Evolutionary conservation across 116 monocot genomes (phyloP), one percentile per base, ranked within the genome.

Genomic region (Trichopus zeylanicus): DNA sequence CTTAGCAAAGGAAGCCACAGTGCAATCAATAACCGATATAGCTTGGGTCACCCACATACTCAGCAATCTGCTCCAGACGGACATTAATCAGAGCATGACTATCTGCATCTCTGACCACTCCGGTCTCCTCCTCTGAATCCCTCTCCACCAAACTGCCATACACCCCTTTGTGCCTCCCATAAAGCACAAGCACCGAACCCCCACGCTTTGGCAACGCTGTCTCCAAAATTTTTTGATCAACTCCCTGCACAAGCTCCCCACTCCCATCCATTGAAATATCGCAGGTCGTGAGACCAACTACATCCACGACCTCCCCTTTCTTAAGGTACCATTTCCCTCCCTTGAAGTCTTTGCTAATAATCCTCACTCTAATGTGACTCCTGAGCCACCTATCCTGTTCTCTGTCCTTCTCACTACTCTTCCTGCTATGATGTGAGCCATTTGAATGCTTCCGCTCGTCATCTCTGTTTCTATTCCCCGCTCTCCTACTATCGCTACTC

Each of bases 301-400:
- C 97, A 72, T 98, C 97, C 16, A 81, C 65, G 12, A 98, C 73
- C 72, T 80, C 68, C 21, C 91, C 97, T 55, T 98, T 98, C 77
- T 91, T 84, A 59, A 85, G 63, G 48, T 85, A 98, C 29, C 75
- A 58, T 73, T 53, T 82, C 29, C 88, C 91, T 10, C 73, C 53
- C 66, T 71, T 83, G 19, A 86, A 69, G 10, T 82, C 73, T 66
- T 88, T 75, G 68, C 82, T 85, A 34, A 98, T 67, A 12, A 98
- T 53, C 53, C 88, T 87, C 27, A 98, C 88, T 60, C 73, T 98
- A 33, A 98, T 98, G 32, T 91, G 84, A 60, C 82, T 98, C 23
- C 42, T 77, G 6, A 98, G 79, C 98, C 98, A 98, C 52, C 56
- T 58, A 11, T 74, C 68, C 1, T 67, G 53, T 8, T 25, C 48